phyloP scores from a whole-genome alignment of 2,329 filamentous ascomycete genomes.

The Scopulariopsis brevicaulis region DNA sequence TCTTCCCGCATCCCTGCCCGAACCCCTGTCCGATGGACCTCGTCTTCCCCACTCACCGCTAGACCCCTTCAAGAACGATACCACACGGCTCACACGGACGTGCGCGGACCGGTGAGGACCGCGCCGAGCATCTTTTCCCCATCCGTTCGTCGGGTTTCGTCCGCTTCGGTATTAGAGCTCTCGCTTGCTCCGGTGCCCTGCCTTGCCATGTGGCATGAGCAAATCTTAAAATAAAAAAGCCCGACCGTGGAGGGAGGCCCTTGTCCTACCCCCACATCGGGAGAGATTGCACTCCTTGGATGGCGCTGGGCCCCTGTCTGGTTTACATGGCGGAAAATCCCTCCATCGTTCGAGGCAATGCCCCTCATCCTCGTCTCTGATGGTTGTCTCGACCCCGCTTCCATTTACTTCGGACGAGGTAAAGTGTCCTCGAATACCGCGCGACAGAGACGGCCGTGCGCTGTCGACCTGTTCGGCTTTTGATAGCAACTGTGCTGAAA shows the following conservation, averaged over 20 bases:
- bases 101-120: neutral
- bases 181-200: neutral
- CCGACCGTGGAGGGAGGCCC: neutral
- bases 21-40: neutral
- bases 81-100: neutral
- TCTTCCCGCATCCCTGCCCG: neutral
- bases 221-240: neutral
- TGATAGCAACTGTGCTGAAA: no score
- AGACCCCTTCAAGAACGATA: neutral
- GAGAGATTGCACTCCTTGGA: neutral
- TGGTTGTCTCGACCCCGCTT: neutral
- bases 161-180: neutral
- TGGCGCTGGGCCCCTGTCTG: neutral
- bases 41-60: neutral
- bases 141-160: neutral
- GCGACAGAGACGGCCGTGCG: neutral
- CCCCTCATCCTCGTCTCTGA: neutral
- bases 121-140: neutral
- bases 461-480: no score
- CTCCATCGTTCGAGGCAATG: neutral
- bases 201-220: neutral
- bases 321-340: neutral
- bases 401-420: neutral
- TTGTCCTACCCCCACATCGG: neutral
- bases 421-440: neutral